Percentiles rank a stretch among this genome's conserved stretches.
Conservation (phyloP, 805 yeast species). For the Lachancea dasiensis region DNA sequence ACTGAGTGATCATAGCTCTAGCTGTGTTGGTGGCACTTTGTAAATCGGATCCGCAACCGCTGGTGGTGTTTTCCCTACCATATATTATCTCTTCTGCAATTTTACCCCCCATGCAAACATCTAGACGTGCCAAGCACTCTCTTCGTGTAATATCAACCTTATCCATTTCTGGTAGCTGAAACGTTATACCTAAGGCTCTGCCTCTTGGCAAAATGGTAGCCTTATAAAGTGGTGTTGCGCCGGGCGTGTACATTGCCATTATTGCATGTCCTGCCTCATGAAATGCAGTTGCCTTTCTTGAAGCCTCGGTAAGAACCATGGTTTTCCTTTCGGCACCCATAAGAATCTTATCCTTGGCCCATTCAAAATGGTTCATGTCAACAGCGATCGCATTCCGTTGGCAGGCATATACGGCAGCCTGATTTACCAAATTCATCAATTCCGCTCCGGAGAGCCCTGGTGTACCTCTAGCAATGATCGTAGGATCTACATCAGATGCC, state of each 20-base stretch:
- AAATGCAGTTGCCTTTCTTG: conserved; percentile 89
- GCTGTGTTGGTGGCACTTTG: conserved; percentile 88
- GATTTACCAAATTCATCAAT: conserved; percentile 89
- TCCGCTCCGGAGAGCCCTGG: conserved; percentile 99
- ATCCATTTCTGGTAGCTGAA: conserved; percentile 97
- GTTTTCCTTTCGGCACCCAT: conserved; percentile 98
- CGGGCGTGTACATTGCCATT: conserved; percentile 90
- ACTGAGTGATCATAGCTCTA: conserved; percentile 92
- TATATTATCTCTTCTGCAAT: conserved; percentile 91
- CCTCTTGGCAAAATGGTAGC: conserved; percentile 98
- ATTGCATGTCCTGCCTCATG: conserved; percentile 99
- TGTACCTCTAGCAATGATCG: conserved; percentile 91
- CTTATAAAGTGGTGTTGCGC: conserved; percentile 92
- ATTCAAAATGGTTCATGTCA: conserved; percentile 86
- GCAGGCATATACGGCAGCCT: conserved; percentile 96
- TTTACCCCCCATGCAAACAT: conserved; percentile 99
- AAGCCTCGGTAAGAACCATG: conserved; percentile 95
- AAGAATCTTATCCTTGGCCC: conserved; percentile 98
- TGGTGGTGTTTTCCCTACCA: conserved; percentile 87
- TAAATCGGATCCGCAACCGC: conserved; percentile 92
- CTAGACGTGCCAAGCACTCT: conserved; percentile 87
- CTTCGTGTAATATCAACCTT: conserved; percentile 86
- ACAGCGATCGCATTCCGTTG: conserved; percentile 87
- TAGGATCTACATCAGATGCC: conserved; percentile 78
- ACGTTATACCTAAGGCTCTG: conserved; percentile 91